Evolutionary conservation across 352 stramenopile genomes (phyloP).

Genomic region (Thraustochytrium striatum): DNA sequence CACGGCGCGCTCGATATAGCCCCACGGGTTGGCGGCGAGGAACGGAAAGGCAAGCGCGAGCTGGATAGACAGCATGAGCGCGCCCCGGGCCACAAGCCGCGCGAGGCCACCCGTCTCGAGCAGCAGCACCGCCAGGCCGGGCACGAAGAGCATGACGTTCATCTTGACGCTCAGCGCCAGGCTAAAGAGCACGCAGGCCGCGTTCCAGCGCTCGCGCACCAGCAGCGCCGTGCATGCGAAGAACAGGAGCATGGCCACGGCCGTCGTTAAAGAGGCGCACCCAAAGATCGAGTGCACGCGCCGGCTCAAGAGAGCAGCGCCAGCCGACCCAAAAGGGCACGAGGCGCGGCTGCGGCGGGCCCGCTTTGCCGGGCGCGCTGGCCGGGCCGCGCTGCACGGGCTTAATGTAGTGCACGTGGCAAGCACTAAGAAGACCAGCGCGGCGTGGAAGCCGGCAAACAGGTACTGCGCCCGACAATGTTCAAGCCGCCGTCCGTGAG

Average conservation of each 20-base stretch:
- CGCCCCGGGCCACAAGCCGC: slow-evolving; percentile 73
- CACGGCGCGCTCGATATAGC: slow-evolving; percentile 93
- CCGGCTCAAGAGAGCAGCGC: slow-evolving; percentile 86
- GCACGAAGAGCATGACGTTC: slow-evolving; percentile 96
- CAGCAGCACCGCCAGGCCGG: slow-evolving; percentile 89
- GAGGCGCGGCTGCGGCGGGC: slow-evolving; percentile 64
- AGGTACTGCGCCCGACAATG: slow-evolving; percentile 80
- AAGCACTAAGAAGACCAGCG: slow-evolving; percentile 36
- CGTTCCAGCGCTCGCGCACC: slow-evolving; percentile 59
- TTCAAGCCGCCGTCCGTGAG: slow-evolving; percentile 69
- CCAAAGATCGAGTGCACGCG: slow-evolving; percentile 96
- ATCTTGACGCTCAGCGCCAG: slow-evolving; percentile 97
- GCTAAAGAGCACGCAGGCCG: slow-evolving; percentile 75
- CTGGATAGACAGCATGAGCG: slow-evolving; percentile 85
- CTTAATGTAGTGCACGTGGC: slow-evolving; percentile 6
- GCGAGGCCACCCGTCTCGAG: slow-evolving; percentile 72
- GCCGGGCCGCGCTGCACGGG: slow-evolving; percentile 41
- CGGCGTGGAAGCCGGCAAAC: slow-evolving; percentile 73
- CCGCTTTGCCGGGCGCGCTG: slow-evolving; percentile 67
- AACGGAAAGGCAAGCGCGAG: slow-evolving; percentile 88
- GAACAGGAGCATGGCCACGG: slow-evolving; percentile 88
- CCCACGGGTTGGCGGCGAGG: slow-evolving; percentile 84
- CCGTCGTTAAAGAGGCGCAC: slow-evolving; percentile 97
- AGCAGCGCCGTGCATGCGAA: slow-evolving; percentile 88
- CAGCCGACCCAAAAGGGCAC: slow-evolving; percentile 67